phyloP scores from a whole-genome alignment of 2,329 filamentous ascomycete species.

The Aureobasidium mangrovei region DNA sequence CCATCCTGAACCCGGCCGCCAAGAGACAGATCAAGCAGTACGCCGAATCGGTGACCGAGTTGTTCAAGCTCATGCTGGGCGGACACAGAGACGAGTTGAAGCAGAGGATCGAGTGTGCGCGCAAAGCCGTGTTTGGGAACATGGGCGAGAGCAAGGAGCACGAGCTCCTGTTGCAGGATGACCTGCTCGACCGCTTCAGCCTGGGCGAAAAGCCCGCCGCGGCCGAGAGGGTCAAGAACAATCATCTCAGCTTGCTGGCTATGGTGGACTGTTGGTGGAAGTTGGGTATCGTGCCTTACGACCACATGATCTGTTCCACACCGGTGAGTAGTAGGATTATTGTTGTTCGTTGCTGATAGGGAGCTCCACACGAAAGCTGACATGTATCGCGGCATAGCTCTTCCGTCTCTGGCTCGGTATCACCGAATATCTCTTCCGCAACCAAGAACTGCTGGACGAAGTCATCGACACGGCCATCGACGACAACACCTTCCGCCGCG shows the following conservation, averaged over 20 bases:
- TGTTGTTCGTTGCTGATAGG: background rate
- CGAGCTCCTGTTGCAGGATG: slow-evolving; percentile 65
- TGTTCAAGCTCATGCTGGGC: slow-evolving; percentile 95
- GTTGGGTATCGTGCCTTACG: slow-evolving; percentile 87
- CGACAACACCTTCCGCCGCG: slow-evolving; percentile 85
- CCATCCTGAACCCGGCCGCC: slow-evolving; percentile 90
- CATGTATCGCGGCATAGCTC: slow-evolving; percentile 41
- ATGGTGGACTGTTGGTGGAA: slow-evolving; percentile 99
- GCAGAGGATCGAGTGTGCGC: slow-evolving; percentile 67
- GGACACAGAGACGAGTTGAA: slow-evolving; percentile 69
- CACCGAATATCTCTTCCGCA: slow-evolving; percentile 92
- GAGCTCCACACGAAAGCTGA: background rate
- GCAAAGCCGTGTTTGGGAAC: slow-evolving; percentile 56
- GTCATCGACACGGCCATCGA: slow-evolving; percentile 77
- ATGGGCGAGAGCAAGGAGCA: slow-evolving; percentile 43
- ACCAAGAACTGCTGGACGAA: slow-evolving; percentile 69
- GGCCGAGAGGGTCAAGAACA: slow-evolving; percentile 67
- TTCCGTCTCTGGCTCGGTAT: slow-evolving; percentile 96
- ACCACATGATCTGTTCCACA: slow-evolving; percentile 99
- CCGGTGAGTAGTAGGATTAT: slow-evolving; percentile 48
- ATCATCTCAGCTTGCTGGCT: slow-evolving; percentile 82
- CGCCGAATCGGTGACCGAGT: slow-evolving; percentile 79
- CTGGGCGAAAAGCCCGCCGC: slow-evolving; percentile 59
- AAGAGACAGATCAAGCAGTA: slow-evolving; percentile 92
- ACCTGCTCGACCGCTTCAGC: slow-evolving; percentile 81